Conservation (phyloP, 345 rosid species). For the Sonneratia caseolaris region DNA sequence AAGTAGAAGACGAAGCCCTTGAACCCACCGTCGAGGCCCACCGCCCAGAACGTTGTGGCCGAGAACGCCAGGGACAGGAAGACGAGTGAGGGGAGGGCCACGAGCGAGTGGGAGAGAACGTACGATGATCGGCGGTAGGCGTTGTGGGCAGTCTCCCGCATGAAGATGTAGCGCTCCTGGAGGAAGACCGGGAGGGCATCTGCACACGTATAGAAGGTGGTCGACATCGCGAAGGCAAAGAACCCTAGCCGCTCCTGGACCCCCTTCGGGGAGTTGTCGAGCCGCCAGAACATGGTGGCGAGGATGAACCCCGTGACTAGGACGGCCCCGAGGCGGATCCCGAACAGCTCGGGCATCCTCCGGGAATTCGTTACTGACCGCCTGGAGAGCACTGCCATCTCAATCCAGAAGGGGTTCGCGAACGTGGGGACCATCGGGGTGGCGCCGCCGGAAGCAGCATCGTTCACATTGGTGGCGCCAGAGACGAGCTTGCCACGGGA, state of each 20-base stretch:
- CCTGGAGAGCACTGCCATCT: conserved; percentile 60
- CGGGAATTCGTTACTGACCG: conserved; percentile 57
- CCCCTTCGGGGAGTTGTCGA: conserved; percentile 83
- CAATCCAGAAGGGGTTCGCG: conserved; percentile 78
- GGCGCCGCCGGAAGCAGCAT: conserved; percentile 10
- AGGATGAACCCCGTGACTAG: conserved; percentile 80
- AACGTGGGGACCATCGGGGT: conserved; percentile 65
- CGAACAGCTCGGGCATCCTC: conserved; percentile 74
- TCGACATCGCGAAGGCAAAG: conserved; percentile 95
- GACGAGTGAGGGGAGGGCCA: conserved; percentile 42
- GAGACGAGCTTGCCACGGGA: conserved; percentile 83
- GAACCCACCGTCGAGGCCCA: conserved; percentile 83
- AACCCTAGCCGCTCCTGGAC: conserved; percentile 80
- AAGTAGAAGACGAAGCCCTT: conserved; percentile 65
- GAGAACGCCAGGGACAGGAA: conserved; percentile 66
- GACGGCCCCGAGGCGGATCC: conserved; percentile 64
- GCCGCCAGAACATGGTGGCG: conserved; percentile 83
- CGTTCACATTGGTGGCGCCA: conserved; percentile 25
- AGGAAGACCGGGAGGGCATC: conserved; percentile 90
- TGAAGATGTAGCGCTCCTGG: conserved; percentile 92
- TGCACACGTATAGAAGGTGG: conserved; percentile 93
- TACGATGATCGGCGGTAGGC: conserved; percentile 88
- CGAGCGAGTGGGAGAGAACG: conserved; percentile 64
- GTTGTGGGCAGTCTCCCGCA: conserved; percentile 90
- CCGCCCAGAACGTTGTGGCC: conserved; percentile 70